Base-by-base conservation (phyloP, 208 protist genomes). In the Leishmania amazonensis region DNA sequence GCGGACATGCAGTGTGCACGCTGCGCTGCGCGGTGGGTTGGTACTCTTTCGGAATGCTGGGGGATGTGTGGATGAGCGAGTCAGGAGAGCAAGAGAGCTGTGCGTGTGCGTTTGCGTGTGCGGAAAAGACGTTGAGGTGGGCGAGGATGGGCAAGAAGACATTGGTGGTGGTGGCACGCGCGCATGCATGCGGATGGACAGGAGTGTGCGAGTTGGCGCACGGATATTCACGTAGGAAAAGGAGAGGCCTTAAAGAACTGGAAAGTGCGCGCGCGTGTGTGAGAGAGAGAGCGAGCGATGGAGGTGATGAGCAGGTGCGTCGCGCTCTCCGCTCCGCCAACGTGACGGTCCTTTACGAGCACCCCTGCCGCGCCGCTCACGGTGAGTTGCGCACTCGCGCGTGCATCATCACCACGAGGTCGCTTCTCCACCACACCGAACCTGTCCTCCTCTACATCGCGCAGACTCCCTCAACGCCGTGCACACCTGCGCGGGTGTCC, bases 1-100 rank as follows among this genome's bases (percentile, higher is more conserved):
- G 84, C 65, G 2, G 75, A 86, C 73, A 85, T 85, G 81, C 45
- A 31, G 72, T 58, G 45, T 76, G 5, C 1, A 31, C 40, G 72
- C 58, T 75, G 72, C 35, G 72, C 8, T 31, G 40, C 5, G 68
- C 67, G 40, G 45, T 40, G 28, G 45, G 21, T 19, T 54, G 51
- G 19, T 54, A 13, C 51, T 54, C 9, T 54, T 19, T 11, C 51
- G 51, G 51, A 3, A 19, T 54, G 57, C 57, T 62, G 5, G 24
- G 0, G 40, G 13, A 47, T 42, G 65, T n/a, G 19, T 47, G 38
- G 15, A 6, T 71, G 3, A 9, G 31, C 6, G 65, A 71, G 38
- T 70, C 11, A 7, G 60, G 64, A 42, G 15, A 21, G 35, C 13
- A 15, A 24, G 35, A 70, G 64, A 70, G 15, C 1, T 71, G 65